phyloP scores from a whole-genome alignment of 352 stramenopile genomes.

The Pythium oligandrum region DNA sequence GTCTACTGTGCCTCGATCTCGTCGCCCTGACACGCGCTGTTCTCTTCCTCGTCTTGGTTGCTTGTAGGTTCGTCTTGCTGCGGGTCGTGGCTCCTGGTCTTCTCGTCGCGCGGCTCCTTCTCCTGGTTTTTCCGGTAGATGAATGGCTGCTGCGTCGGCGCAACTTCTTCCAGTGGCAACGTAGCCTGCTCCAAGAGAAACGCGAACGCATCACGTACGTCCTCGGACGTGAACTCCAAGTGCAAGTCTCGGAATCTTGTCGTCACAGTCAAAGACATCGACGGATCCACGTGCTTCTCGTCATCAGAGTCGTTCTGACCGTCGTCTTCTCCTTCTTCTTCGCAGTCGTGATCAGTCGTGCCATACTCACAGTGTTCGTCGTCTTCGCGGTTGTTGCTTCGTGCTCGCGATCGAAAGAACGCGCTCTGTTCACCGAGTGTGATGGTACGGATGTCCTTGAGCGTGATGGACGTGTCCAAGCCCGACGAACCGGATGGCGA shows the following conservation, averaged over 20 bases:
- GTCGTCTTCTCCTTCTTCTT: constrained; percentile 2
- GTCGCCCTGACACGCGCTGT: no score
- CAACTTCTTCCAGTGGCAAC: constrained; percentile 31
- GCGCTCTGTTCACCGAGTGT: constrained; percentile 34
- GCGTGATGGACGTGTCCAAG: constrained; percentile 53
- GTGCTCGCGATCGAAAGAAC: constrained; percentile 49
- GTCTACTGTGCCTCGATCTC: no score
- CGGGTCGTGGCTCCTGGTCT: background rate
- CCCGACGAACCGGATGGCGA: background rate
- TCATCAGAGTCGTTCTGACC: constrained; percentile 17
- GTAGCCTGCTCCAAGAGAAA: constrained; percentile 66
- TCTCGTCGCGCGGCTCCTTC: background rate
- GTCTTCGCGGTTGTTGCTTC: background rate
- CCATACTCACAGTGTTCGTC: constrained; percentile 1
- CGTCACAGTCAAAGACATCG: constrained; percentile 52
- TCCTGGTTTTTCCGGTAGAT: constrained; percentile 9
- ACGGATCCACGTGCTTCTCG: constrained; percentile 38
- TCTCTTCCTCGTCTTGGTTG: no score
- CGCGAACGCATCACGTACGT: constrained; percentile 59
- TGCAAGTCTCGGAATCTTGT: constrained; percentile 66
- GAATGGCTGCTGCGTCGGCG: constrained; percentile 8
- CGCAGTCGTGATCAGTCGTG: constrained; percentile 7
- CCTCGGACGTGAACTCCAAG: constrained; percentile 62
- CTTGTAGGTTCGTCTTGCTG: no score
- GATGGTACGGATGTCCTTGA: constrained; percentile 54